Conservation (phyloP, 2,329 filamentous ascomycete species). For the Alternaria brassicicola region DNA sequence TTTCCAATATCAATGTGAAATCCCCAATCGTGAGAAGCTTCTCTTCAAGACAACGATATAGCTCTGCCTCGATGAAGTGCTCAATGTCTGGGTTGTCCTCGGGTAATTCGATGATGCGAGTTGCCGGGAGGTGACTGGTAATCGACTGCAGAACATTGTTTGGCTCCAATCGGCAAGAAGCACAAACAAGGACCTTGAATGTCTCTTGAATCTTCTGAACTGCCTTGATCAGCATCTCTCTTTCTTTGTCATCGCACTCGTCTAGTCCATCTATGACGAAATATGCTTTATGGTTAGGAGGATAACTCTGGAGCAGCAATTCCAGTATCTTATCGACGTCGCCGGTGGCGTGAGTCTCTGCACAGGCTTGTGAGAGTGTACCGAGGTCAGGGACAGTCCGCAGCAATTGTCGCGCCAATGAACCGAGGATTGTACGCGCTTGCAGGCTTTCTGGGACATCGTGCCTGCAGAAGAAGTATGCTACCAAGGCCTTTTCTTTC, state of each 20-base stretch:
- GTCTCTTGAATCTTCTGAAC: constrained; percentile 30
- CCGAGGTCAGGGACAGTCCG: constrained; percentile 27
- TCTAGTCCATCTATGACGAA: constrained; percentile 47
- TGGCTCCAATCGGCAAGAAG: constrained; percentile 31
- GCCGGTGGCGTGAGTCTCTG: background rate
- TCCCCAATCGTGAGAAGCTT: constrained; percentile 28
- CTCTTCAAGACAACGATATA: constrained; percentile 27
- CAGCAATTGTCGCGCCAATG: constrained; percentile 48
- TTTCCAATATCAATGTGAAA: constrained; percentile 32
- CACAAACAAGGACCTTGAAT: constrained; percentile 28
- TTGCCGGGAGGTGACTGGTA: background rate
- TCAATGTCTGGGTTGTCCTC: constrained; percentile 30
- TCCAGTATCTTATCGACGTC: constrained; percentile 25
- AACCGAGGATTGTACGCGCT: constrained; percentile 33
- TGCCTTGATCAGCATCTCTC: constrained; percentile 19
- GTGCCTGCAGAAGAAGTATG: constrained; percentile 40
- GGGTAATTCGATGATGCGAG: constrained; percentile 23
- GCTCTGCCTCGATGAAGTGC: constrained; percentile 34
- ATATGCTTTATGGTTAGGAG: constrained; percentile 29
- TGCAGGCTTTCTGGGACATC: constrained; percentile 30
- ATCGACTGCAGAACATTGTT: constrained; percentile 7
- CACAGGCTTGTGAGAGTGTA: constrained; percentile 6
- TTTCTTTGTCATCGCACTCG: constrained; percentile 32
- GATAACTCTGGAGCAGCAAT: constrained; percentile 26
- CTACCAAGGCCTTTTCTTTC: constrained; percentile 10